These are phyloP conservation scores for Boletus reticulatus DNA, from an alignment of 768 basidiomycete genomes.

Conservation along the genomic window DNA sequence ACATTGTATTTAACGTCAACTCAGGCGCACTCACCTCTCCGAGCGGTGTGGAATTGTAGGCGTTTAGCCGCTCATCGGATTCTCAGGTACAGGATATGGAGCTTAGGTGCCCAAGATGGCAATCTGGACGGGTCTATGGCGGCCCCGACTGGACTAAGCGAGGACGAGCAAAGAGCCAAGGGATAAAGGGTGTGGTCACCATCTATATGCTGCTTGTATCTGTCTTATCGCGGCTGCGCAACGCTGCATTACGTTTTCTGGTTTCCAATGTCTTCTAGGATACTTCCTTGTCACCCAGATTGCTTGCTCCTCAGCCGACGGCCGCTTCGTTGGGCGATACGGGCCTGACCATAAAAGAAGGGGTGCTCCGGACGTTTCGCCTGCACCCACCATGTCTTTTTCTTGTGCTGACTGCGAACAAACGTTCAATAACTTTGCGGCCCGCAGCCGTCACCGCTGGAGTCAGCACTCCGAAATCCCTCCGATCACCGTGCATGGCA, in stretches of 20 bases:
- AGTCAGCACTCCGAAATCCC: neutral
- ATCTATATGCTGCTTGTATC: no score
- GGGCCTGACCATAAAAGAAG: neutral
- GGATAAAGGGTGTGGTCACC: neutral
- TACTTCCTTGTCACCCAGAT: neutral
- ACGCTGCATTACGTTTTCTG: no score
- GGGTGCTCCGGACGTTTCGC: neutral
- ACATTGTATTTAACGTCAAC: no score
- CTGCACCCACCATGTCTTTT: neutral
- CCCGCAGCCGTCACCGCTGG: neutral
- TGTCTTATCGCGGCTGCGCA: no score
- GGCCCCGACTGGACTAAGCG: neutral
- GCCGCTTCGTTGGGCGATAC: no score
- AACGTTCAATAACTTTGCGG: neutral
- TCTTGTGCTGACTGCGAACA: neutral
- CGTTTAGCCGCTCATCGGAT: neutral
- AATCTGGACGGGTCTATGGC: neutral
- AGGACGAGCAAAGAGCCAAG: neutral
- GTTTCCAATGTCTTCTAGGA: no score
- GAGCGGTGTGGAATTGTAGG: no score
- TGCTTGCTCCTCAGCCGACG: no score
- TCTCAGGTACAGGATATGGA: neutral
- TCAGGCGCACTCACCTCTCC: no score
- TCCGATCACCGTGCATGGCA: neutral
- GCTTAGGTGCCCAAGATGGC: no score